Evolutionary conservation across 768 basidiomycete species (phyloP), one percentile per base, ranked within the genome.

Genomic region (Neoboletus brunneissimus): DNA sequence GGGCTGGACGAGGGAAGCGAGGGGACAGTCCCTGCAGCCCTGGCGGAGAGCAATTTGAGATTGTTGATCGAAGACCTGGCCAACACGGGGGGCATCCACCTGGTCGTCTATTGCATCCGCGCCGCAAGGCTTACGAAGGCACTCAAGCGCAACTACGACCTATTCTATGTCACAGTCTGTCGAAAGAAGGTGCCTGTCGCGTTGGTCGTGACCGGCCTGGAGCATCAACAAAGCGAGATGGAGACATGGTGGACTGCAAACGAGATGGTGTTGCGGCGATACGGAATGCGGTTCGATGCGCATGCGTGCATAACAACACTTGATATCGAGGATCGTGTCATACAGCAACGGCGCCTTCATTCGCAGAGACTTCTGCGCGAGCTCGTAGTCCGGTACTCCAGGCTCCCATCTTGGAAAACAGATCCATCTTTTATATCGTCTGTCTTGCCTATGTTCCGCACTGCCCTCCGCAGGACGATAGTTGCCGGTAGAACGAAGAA

Each of bases 151-250:
- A 75, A 75, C 57, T 77, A 73, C 64, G 59, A 61, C n/a, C 44
- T 73, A 1, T 73, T 75, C 41, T 61, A 66, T 23, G 55, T 67
- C 18, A 60, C 68, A 1, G 64, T 77, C 23, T 77, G 75, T 52
- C 65, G 58, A n/a, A 53, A 60, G 32, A 49, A 63, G 27, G 76
- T 76, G 2, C 76, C 73, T 0, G 64, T 72, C 11, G 64, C 70
- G 0, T 42, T 76, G 6, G 72, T 71, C 7, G 59, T 77, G 5
- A 76, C 74, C 0, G 74, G 72, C 16, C 62, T 77, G 9, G 76
- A 75, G 51, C 44, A 67, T 29, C 54, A 65, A 8, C 29, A 44
- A 1, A 37, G 15, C 0, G 23, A 37, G 2, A 70, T 67, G 69
- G 69, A 69, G 29, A 27, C 34, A 2, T 69, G 69, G 69, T 69